These are phyloP conservation scores for Penstemon eatonii DNA, from an alignment of 257 asterid genomes.

Conservation along the genomic window DNA sequence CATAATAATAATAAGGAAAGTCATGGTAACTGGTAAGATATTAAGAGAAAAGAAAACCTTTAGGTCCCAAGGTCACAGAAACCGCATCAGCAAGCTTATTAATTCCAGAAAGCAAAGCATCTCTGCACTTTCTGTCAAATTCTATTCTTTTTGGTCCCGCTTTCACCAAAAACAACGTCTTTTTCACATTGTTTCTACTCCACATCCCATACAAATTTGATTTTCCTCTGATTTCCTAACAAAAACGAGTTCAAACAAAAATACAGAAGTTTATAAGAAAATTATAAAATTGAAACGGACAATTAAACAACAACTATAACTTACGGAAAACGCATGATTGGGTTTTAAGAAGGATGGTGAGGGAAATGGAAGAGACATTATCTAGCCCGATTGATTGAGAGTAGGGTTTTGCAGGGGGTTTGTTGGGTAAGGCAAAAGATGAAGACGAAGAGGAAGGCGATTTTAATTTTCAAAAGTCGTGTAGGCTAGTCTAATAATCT, in stretches of 20 bases:
- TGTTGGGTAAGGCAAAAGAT: not conserved
- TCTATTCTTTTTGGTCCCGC: slow-evolving; percentile 86
- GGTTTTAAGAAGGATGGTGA: slow-evolving; percentile 37
- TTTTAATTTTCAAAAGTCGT: not conserved
- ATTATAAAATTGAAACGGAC: not conserved
- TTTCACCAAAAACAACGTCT: slow-evolving; percentile 46
- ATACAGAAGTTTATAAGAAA: slow-evolving; percentile 7
- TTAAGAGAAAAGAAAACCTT: slow-evolving; percentile 38
- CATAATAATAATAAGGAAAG: too few species aligned
- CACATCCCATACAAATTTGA: slow-evolving; percentile 36
- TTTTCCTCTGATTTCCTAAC: slow-evolving; percentile 44
- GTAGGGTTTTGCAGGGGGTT: slow-evolving; percentile 44
- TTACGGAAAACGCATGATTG: slow-evolving; percentile 41
- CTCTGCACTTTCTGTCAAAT: slow-evolving; percentile 72
- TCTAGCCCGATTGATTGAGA: not conserved
- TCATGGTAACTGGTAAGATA: too few species aligned
- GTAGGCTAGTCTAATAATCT: not conserved
- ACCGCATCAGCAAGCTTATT: slow-evolving; percentile 96
- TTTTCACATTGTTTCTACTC: slow-evolving; percentile 36
- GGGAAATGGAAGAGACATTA: slow-evolving; percentile 40
- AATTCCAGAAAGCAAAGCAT: slow-evolving; percentile 75
- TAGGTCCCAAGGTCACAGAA: slow-evolving; percentile 92
- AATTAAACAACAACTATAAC: not conserved
- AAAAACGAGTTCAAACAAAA: slow-evolving; percentile 19
- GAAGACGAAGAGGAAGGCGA: not conserved